phyloP scores from a whole-genome alignment of 345 rosid species.

The Eucalyptus microcorys region DNA sequence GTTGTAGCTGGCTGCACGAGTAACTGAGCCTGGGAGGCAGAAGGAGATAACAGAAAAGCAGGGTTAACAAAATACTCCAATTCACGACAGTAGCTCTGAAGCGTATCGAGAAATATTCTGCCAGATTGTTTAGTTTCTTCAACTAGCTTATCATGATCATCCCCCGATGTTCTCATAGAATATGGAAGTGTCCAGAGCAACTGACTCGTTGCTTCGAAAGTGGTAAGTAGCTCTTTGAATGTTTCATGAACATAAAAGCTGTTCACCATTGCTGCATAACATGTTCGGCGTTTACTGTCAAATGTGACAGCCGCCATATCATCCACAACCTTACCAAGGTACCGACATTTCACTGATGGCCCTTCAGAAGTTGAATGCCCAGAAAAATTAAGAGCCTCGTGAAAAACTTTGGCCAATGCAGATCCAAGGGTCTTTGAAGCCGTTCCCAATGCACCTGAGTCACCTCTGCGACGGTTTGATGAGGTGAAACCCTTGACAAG shows the following conservation, averaged over 20 bases:
- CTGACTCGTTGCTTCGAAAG: constrained; percentile 95
- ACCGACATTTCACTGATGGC: constrained; percentile 78
- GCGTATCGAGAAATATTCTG: constrained; percentile 61
- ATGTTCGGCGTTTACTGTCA: constrained; percentile 74
- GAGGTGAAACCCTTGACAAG: constrained; percentile 88
- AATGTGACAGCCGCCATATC: constrained; percentile 67
- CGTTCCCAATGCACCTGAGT: constrained; percentile 54
- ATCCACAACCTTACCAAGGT: constrained; percentile 90
- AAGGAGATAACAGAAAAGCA: constrained; percentile 49
- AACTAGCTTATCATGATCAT: constrained; percentile 55
- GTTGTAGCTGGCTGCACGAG: constrained; percentile 84
- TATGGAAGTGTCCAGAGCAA: constrained; percentile 70
- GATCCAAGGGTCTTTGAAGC: constrained; percentile 84
- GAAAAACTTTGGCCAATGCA: constrained; percentile 70
- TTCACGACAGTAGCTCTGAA: constrained; percentile 67
- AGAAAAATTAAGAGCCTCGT: constrained; percentile 73
- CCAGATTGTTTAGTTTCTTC: constrained; percentile 60
- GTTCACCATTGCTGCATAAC: constrained; percentile 80
- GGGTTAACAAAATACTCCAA: constrained; percentile 88
- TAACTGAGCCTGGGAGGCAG: constrained; percentile 75
- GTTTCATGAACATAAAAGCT: constrained; percentile 91
- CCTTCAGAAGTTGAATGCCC: constrained; percentile 58
- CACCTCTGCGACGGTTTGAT: constrained; percentile 87
- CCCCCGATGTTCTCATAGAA: constrained; percentile 30
- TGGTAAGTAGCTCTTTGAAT: constrained; percentile 77